A percentile compares a stretch with the other conserved stretches of the same genome.
phyloP scores from a whole-genome alignment of 2,329 filamentous ascomycete genomes.

The Fusarium cicatricum region DNA sequence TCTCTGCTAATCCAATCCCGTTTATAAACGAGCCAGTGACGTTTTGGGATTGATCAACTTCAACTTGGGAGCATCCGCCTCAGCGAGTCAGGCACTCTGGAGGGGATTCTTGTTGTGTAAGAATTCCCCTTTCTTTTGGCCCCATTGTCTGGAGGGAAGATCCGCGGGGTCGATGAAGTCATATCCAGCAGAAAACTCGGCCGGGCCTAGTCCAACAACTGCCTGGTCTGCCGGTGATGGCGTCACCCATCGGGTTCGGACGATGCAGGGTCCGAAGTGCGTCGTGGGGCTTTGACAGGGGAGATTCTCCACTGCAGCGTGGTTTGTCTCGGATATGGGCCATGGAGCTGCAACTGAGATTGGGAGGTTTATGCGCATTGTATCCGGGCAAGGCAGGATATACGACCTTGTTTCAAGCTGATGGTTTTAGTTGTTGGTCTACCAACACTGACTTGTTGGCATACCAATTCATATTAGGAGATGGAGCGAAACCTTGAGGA shows the following conservation, averaged over 20 bases:
- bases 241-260: conserved; percentile 3
- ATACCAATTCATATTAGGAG: no score
- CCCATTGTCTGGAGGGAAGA: not conserved
- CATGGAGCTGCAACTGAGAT: not conserved
- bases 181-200: not conserved
- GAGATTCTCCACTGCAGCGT: not conserved
- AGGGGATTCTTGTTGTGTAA: not conserved
- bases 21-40: conserved; percentile 5
- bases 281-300: not conserved
- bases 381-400: no score
- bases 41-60: not conserved
- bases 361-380: conserved; percentile 3
- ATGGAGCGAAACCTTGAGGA: no score
- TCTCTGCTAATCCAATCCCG: not conserved
- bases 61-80: no score
- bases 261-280: not conserved
- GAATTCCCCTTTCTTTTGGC: not conserved
- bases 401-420: conserved; percentile 1
- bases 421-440: no score
- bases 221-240: no score
- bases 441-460: no score
- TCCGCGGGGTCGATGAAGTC: conserved; percentile 13
- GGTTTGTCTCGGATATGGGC: not conserved
- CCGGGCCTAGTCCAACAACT: not conserved
- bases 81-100: not conserved